Conservation (phyloP, 2,329 filamentous ascomycete species). For the Trichophyton simii region DNA sequence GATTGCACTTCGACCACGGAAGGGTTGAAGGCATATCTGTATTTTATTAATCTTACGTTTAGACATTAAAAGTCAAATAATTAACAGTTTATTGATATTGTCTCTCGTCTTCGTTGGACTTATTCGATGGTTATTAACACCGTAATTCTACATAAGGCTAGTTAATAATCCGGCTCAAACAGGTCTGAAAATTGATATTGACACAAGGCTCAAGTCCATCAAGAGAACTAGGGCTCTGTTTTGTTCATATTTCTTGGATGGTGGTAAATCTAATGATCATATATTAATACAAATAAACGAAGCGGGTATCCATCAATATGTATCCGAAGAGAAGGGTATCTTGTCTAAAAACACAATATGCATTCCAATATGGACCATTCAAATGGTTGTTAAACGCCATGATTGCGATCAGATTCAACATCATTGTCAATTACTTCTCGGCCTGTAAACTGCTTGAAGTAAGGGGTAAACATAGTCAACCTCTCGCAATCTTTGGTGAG, state of each 20-base stretch:
- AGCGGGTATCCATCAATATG: neutral
- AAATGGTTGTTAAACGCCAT: neutral
- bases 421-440: neutral
- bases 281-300: no score
- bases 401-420: neutral
- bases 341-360: neutral
- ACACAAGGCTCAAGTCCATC: no score
- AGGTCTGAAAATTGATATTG: no score
- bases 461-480: neutral
- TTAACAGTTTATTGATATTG: neutral
- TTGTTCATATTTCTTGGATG: no score
- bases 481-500: neutral
- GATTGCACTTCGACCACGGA: neutral
- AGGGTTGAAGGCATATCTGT: neutral
- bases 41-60: slow-evolving; percentile 1
- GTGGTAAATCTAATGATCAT: no score
- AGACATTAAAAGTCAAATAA: slow-evolving; percentile 3
- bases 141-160: no score
- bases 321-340: neutral
- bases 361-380: neutral
- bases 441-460: neutral
- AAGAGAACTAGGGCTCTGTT: no score
- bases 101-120: neutral
- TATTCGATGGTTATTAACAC: no score
- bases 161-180: no score